These are phyloP conservation scores for Plasmodium yoelii DNA, from an alignment of 169 alveolate species.

Conservation along the genomic window DNA sequence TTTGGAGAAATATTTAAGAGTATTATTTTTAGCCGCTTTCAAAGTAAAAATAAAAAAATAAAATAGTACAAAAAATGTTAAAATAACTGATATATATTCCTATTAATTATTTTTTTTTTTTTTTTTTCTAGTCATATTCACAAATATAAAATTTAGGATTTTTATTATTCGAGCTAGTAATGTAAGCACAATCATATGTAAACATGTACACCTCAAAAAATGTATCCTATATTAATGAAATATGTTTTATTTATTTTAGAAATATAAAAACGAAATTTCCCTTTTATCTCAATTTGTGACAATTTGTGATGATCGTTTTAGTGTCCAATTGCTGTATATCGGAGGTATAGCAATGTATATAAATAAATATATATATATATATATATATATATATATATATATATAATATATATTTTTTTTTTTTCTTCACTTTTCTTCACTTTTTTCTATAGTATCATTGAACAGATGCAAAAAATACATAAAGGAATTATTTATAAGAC, in stretches of 20 bases:
- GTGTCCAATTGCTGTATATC: conserved; percentile 37
- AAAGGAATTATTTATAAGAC: conserved; percentile 20
- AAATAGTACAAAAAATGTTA: neutral
- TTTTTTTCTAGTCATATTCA: conserved; percentile 19
- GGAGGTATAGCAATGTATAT: conserved; percentile 18
- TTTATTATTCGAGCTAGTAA: conserved; percentile 64
- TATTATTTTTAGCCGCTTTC: conserved; percentile 28
- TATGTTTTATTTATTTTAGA: conserved; percentile 26
- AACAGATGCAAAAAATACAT: conserved; percentile 26
- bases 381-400: too few species aligned
- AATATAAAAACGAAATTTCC: conserved; percentile 31
- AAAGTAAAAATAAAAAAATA: conserved; percentile 34
- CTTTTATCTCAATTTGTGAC: conserved; percentile 30
- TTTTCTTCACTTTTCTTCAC: conserved; percentile 8
- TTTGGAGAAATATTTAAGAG: conserved; percentile 54
- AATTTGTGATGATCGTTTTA: conserved; percentile 23
- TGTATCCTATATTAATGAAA: neutral
- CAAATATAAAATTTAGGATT: conserved; percentile 29
- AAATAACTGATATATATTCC: neutral
- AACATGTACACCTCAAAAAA: neutral
- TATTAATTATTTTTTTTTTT: neutral
- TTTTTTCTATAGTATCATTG: conserved; percentile 23
- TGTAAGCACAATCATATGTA: conserved; percentile 22
- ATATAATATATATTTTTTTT: too few species aligned
- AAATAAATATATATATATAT: too few species aligned